Evolutionary conservation across 2,329 filamentous ascomycete genomes (phyloP).

Genomic region (Cytospora piceae): DNA sequence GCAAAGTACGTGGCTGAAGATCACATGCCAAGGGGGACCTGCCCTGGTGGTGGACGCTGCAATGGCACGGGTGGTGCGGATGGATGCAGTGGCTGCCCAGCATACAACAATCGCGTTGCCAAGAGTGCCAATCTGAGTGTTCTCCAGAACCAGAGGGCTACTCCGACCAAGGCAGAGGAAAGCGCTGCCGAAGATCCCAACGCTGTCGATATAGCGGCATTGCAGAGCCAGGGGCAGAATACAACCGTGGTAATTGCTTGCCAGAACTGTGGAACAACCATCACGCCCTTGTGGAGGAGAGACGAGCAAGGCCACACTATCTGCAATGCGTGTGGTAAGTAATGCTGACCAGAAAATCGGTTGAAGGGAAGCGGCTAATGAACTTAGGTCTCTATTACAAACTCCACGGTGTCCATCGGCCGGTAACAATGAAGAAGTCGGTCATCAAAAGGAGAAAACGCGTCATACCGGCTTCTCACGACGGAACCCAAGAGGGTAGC

Average conservation of each 20-base stretch:
- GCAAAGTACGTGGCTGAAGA: conserved; percentile 80
- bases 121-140: conserved; percentile 78
- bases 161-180: conserved; percentile 34
- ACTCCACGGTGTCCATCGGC: conserved; percentile 88
- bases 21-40: conserved; percentile 79
- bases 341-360: neutral
- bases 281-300: conserved; percentile 92
- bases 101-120: conserved; percentile 94
- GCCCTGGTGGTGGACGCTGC: conserved; percentile 90
- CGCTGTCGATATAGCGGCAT: conserved; percentile 54
- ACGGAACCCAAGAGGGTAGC: conserved; percentile 44
- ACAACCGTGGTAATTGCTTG: conserved; percentile 82
- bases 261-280: conserved; percentile 95
- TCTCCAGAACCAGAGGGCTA: conserved; percentile 48
- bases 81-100: conserved; percentile 92
- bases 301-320: conserved; percentile 96
- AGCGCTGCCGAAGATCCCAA: conserved; percentile 43
- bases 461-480: conserved; percentile 77
- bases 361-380: conserved; percentile 32
- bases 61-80: conserved; percentile 96
- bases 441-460: conserved; percentile 96
- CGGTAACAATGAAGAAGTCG: conserved; percentile 98
- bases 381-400: conserved; percentile 87
- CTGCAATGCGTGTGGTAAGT: conserved; percentile 95
- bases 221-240: conserved; percentile 48